phyloP scores from a whole-genome alignment of 169 alveolate species.

The Plasmodium gaboni region DNA sequence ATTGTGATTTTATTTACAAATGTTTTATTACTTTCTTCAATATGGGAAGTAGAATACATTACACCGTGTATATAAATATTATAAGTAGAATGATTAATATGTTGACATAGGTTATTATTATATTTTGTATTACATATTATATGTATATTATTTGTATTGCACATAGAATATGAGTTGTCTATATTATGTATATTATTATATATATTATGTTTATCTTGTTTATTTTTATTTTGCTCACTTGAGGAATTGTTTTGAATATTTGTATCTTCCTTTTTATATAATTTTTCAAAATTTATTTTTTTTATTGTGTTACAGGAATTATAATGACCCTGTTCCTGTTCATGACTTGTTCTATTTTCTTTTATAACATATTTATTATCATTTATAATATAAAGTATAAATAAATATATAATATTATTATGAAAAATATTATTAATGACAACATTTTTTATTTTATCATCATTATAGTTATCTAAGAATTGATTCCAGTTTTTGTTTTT shows the following conservation, averaged over 20 bases:
- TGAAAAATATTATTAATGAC: conserved; percentile 57
- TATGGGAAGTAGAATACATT: too few relatives aligned
- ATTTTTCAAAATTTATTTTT: neutral
- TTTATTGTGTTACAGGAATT: neutral
- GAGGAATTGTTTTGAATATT: neutral
- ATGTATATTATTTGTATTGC: neutral
- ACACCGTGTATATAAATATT: too few relatives aligned
- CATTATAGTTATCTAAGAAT: conserved; percentile 45
- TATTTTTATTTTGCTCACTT: neutral
- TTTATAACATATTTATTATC: conserved; percentile 46
- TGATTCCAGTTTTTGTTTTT: conserved; percentile 42
- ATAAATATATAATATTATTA: conserved; percentile 60
- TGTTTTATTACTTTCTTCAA: conserved; percentile 43
- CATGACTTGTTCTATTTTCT: neutral
- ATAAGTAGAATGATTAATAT: too few relatives aligned
- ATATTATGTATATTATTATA: too few relatives aligned
- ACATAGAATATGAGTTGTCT: neutral
- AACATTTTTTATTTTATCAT: conserved; percentile 55
- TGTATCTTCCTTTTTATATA: neutral
- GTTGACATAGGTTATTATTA: too few relatives aligned
- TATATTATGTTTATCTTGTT: neutral
- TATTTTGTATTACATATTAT: neutral
- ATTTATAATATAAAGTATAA: conserved; percentile 61
- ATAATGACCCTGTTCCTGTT: too few relatives aligned
- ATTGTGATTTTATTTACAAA: conserved; percentile 67